These are phyloP conservation scores for Fusarium clavum DNA, from an alignment of 2,329 filamentous ascomycete genomes.

Conservation along the genomic window DNA sequence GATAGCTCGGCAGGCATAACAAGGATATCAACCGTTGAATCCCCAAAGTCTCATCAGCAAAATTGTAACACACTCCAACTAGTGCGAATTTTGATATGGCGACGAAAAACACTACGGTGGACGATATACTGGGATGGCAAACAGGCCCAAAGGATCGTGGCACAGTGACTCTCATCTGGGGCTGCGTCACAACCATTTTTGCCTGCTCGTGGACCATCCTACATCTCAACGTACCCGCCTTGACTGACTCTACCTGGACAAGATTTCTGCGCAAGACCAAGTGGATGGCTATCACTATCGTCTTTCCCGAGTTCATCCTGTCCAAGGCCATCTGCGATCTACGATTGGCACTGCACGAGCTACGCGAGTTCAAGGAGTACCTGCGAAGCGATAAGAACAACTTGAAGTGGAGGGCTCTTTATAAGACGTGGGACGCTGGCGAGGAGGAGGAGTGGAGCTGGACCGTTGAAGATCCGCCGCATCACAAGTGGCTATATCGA, in stretches of 20 bases:
- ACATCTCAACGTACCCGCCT: background rate
- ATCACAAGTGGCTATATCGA: background rate
- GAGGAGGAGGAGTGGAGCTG: background rate
- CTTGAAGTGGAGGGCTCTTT: no score
- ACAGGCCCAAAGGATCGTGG: rapidly evolving
- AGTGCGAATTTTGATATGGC: no score
- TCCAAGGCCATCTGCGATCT: background rate
- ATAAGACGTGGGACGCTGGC: no score
- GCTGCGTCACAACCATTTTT: background rate
- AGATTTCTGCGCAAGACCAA: rapidly evolving
- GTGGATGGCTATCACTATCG: background rate
- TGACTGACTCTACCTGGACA: background rate
- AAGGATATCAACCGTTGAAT: no score
- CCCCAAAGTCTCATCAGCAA: no score
- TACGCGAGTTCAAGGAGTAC: rapidly evolving
- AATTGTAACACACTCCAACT: no score
- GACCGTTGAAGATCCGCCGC: background rate
- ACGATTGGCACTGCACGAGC: rapidly evolving
- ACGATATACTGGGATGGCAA: background rate
- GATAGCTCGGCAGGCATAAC: no score
- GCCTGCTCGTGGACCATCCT: background rate
- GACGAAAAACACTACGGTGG: rapidly evolving
- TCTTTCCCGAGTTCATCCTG: background rate
- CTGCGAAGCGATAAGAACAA: rapidly evolving
- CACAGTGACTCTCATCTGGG: background rate